phyloP scores from a whole-genome alignment of 306 rosid genomes.

The Acacia crassicarpa region DNA sequence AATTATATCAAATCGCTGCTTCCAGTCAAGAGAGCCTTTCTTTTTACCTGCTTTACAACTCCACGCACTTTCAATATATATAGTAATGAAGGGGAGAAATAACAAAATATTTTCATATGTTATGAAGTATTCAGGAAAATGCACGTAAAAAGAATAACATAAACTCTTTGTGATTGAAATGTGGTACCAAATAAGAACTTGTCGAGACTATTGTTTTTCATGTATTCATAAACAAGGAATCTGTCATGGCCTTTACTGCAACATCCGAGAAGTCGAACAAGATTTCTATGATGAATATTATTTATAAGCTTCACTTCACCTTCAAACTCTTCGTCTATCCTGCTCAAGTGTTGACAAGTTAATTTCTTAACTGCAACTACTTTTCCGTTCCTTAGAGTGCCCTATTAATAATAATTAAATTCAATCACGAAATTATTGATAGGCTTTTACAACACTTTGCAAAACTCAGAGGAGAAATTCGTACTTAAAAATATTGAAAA shows the following conservation, averaged over 20 bases:
- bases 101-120: background rate
- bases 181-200: background rate
- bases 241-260: background rate
- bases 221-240: background rate
- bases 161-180: background rate
- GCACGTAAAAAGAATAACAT: background rate
- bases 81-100: background rate
- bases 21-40: background rate
- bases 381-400: background rate
- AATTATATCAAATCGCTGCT: background rate
- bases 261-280: background rate
- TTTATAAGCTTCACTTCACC: background rate
- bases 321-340: background rate
- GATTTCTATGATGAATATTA: background rate
- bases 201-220: background rate
- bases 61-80: background rate
- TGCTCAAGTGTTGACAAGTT: background rate
- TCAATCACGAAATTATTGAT: background rate
- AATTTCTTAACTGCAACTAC: background rate
- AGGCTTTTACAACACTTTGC: background rate
- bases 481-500: background rate
- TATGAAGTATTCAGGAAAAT: background rate
- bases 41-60: background rate
- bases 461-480: background rate
- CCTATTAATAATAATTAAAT: background rate